Percentiles rank a stretch among this genome's conserved stretches.
These are phyloP conservation scores for Tetradesmus obliquus DNA, from an alignment of 139 green algal genomes.

Conservation along the genomic window DNA sequence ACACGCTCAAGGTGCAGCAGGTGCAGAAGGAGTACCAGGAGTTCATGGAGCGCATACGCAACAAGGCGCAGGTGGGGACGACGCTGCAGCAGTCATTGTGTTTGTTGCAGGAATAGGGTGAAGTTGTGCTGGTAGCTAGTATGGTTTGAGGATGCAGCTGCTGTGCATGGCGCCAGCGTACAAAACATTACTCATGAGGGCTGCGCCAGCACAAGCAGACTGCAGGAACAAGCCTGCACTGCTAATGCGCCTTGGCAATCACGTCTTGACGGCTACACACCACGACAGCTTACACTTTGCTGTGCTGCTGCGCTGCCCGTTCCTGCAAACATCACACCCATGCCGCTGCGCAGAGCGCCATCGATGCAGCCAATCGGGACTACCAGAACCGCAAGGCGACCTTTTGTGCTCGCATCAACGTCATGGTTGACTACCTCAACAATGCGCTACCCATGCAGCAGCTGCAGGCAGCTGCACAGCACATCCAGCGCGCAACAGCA, in stretches of 20 bases:
- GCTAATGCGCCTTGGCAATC: not conserved
- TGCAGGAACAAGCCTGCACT: too few species aligned
- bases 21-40: slow-evolving; percentile 90
- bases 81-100: not conserved
- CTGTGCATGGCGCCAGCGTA: not conserved
- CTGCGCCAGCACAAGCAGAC: too few species aligned
- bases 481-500: slow-evolving; percentile 54
- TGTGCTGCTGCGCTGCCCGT: not conserved
- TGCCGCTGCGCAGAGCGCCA: slow-evolving; percentile 56
- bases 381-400: slow-evolving; percentile 74
- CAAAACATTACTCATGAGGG: too few species aligned
- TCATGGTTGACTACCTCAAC: slow-evolving; percentile 77
- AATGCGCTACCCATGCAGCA: slow-evolving; percentile 53
- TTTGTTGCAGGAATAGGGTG: not conserved
- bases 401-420: slow-evolving; percentile 73
- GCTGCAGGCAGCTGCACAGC: slow-evolving; percentile 58
- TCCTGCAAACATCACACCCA: not conserved
- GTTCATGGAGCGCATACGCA: slow-evolving; percentile 87
- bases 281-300: not conserved
- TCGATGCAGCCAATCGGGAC: slow-evolving; percentile 84
- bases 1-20: slow-evolving; percentile 80
- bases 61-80: slow-evolving; percentile 69
- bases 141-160: not conserved
- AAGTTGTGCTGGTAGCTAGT: not conserved
- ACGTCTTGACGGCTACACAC: not conserved